Evolutionary conservation across 176 grass and related monocot genomes (phyloP), one percentile per base, ranked within the genome.

Genomic region (Triticum dicoccoides): DNA sequence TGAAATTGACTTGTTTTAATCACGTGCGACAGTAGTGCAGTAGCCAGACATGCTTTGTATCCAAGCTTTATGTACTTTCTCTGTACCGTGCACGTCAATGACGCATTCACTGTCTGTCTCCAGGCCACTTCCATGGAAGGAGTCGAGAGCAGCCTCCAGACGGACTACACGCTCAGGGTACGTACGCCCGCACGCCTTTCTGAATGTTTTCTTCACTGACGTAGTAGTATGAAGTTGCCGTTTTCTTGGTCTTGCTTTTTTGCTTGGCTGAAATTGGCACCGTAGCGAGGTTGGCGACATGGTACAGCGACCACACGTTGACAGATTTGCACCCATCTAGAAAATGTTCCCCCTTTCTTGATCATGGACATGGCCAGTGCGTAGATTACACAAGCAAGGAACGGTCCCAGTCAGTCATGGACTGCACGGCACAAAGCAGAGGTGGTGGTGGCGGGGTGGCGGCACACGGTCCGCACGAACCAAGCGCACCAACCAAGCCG

Each of bases 101-200:
- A 73, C 29, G 29, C 15, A 52, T 77, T 75, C 7, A 49, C 15
- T 51, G 1, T 8, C 42, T 27, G 27, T 32, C 13, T 71, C 34
- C 86, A 98, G 94, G 97, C 97, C 33, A 99, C 97, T 64, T 94
- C 97, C 0, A 94, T 99, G 87, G 89, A 90, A 86, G 97, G 97
- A 71, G 92, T 94, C 2, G 52, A 89, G 78, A 99, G 92, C 92
- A 99, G 94, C 29, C 97, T 99, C 32, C 97, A 96, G 86, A 99
- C 97, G 23, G 97, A 99, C 32, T 99, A 99, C 80, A 99, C 97
- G 14, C 94, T 99, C 52, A 91, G 89, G 90, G 97, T 99, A 91
- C 4, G 49, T 18, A 52, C 49, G 13, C 3, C 47, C 29, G 3
- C 5, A 12, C 45, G 11, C 5, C 41, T 89, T 30, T 71, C 9